Evolutionary conservation across 305 asterid genomes (phyloP).

Genomic region (Fraxinus floribunda): DNA sequence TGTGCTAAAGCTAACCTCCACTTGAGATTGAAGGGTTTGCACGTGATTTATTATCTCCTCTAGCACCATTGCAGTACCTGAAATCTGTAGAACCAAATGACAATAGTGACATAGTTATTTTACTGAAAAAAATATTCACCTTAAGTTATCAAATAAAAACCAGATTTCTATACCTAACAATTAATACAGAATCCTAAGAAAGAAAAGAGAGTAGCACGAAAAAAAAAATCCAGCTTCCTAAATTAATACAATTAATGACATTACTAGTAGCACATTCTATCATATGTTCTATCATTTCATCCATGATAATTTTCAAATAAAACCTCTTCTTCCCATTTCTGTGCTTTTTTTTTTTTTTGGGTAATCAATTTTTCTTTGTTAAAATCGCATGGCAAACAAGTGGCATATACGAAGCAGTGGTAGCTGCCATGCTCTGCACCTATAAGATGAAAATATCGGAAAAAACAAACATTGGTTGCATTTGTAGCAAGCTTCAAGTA

Average conservation of each 20-base stretch:
- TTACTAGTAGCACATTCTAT: background rate
- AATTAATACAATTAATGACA: background rate
- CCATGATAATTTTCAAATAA: background rate
- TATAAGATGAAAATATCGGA: background rate
- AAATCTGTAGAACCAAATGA: constrained; percentile 52
- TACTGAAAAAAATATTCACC: background rate
- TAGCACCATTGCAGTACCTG: constrained; percentile 95
- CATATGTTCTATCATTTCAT: background rate
- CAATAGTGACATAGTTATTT: background rate
- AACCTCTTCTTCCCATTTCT: background rate
- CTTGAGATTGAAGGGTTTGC: constrained; percentile 89
- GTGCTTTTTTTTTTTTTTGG: background rate
- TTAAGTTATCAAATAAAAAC: background rate
- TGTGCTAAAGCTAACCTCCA: constrained; percentile 62
- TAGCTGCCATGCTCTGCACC: background rate
- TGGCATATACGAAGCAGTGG: background rate
- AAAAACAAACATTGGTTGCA: background rate
- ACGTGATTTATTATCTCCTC: constrained; percentile 98
- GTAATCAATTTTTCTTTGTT: background rate
- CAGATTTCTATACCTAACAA: background rate
- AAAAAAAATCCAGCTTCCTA: background rate
- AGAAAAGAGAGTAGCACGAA: background rate
- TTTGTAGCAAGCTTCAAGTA: background rate
- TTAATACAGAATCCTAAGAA: background rate
- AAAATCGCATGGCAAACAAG: background rate